These are phyloP conservation scores for Symbiodinium pilosum DNA, from an alignment of 73 alveolate species.

Conservation along the genomic window DNA sequence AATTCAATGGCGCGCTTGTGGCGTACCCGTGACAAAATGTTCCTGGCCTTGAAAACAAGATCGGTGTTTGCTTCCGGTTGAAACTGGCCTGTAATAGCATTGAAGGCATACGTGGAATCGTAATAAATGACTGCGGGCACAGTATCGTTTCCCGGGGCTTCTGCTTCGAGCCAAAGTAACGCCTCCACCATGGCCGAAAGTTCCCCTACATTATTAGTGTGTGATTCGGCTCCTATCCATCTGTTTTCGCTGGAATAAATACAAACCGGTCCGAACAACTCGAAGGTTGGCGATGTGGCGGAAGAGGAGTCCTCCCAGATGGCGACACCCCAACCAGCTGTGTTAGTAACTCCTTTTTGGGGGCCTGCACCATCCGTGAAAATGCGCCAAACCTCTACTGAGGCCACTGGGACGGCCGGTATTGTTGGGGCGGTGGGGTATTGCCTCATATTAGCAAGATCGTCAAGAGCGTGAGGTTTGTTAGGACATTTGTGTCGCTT, in stretches of 20 bases:
- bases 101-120: conserved; percentile 31
- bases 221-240: neutral
- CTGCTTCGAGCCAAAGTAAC: neutral
- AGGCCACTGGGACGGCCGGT: neutral
- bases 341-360: neutral
- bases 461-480: neutral
- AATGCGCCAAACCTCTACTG: neutral
- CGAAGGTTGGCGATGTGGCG: neutral
- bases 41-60: neutral
- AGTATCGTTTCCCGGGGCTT: neutral
- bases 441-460: neutral
- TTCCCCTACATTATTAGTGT: conserved; percentile 13
- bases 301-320: neutral
- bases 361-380: conserved; percentile 30
- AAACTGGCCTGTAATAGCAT: neutral
- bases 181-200: conserved; percentile 41
- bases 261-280: neutral
- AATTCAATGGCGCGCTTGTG: neutral
- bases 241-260: neutral
- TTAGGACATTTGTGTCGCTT: neutral
- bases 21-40: neutral
- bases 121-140: neutral
- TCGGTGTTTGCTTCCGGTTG: neutral
- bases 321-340: conserved; percentile 44
- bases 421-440: neutral